These are phyloP conservation scores for Chlamydomonas schloesseri DNA, from an alignment of 139 green algal species.

Conservation along the genomic window DNA sequence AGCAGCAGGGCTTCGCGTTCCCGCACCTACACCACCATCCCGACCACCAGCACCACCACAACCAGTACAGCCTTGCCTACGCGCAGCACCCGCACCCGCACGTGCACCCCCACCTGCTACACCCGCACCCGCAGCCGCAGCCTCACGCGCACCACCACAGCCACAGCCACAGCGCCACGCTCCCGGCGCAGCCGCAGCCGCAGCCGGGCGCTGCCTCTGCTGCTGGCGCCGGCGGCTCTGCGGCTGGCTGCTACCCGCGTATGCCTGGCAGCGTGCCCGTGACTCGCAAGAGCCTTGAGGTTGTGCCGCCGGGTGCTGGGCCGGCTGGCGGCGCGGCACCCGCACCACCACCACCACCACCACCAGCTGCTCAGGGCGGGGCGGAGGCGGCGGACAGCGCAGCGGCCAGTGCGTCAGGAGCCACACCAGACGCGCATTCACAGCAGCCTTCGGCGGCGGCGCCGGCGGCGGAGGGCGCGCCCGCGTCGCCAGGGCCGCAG, in stretches of 20 bases:
- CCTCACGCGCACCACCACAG: neutral
- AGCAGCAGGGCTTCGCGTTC: conserved; percentile 34
- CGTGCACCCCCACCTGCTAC: neutral
- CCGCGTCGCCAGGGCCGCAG: neutral
- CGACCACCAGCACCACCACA: conserved; percentile 4
- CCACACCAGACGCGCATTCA: too few relatives aligned
- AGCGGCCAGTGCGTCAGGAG: neutral
- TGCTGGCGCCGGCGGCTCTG: too few relatives aligned
- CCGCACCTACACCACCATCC: conserved; percentile 6
- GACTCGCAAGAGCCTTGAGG: too few relatives aligned
- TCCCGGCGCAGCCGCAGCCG: neutral
- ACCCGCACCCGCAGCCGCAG: neutral
- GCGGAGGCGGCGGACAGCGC: neutral
- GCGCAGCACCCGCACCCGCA: neutral
- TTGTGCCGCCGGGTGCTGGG: too few relatives aligned
- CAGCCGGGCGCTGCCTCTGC: neutral
- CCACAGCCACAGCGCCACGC: neutral
- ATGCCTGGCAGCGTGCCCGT: too few relatives aligned
- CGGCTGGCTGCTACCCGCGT: too few relatives aligned
- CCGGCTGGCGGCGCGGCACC: too few relatives aligned
- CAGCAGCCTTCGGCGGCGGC: neutral
- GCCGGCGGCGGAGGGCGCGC: neutral
- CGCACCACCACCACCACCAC: too few relatives aligned
- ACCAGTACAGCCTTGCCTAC: neutral
- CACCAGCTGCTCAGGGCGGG: too few relatives aligned